Evolutionary conservation across 140 eudicot genomes (phyloP).

Genomic region (Erigeron philadelphicus): DNA sequence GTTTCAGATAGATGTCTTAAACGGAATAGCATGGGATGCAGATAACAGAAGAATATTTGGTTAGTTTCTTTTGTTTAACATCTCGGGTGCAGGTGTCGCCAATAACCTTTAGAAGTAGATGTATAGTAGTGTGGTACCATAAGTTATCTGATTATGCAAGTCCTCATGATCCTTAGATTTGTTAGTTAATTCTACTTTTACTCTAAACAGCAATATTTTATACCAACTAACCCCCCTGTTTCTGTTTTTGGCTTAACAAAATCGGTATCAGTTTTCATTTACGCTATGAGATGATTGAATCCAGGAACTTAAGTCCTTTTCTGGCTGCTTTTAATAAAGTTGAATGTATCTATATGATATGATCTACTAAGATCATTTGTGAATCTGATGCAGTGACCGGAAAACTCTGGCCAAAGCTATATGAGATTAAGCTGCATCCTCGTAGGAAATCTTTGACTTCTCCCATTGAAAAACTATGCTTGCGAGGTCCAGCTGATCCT

Average conservation of each 20-base stretch:
- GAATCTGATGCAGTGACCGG: slow-evolving; percentile 67
- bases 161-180: background rate
- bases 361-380: slow-evolving; percentile 10
- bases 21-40: slow-evolving; percentile 95
- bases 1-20: slow-evolving; percentile 63
- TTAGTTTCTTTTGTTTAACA: slow-evolving; percentile 28
- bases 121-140: too few species aligned
- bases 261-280: background rate
- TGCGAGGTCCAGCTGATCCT: slow-evolving; percentile 30
- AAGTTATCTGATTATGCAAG: background rate
- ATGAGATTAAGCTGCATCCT: slow-evolving; percentile 69
- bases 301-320: too few species aligned
- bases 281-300: background rate
- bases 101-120: background rate
- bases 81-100: background rate
- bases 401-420: slow-evolving; percentile 89
- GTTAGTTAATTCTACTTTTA: background rate
- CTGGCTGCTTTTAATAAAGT: too few species aligned
- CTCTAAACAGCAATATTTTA: too few species aligned
- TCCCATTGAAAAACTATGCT: slow-evolving; percentile 51
- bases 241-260: too few species aligned
- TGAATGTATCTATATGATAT: background rate
- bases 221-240: too few species aligned
- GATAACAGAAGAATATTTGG: slow-evolving; percentile 63
- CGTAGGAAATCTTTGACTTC: slow-evolving; percentile 32